These are phyloP conservation scores for Camellia granthamiana DNA, from an alignment of 148 eudicot genomes.

Conservation along the genomic window DNA sequence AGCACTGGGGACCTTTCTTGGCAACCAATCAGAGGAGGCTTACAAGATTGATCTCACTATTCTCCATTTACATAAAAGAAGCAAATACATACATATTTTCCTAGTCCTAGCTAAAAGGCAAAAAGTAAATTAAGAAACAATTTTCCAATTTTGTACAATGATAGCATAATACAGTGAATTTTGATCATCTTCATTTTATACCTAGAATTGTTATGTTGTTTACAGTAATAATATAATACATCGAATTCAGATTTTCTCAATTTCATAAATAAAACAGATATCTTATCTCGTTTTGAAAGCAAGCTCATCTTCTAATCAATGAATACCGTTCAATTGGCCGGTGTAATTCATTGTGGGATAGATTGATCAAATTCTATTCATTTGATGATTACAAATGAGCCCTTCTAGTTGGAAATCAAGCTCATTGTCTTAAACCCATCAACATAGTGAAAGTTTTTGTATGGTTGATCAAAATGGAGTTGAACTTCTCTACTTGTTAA, in stretches of 20 bases:
- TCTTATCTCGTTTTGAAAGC: neutral
- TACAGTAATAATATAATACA: neutral
- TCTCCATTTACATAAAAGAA: too few relatives aligned
- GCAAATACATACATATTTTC: neutral
- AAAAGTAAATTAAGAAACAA: neutral
- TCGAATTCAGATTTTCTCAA: too few relatives aligned
- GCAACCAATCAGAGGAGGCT: slow-evolving; percentile 5
- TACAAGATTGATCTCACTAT: slow-evolving; percentile 2
- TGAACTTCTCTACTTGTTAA: too few relatives aligned
- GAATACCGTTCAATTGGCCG: neutral
- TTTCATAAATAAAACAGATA: too few relatives aligned
- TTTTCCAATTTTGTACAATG: too few relatives aligned
- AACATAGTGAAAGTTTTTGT: neutral
- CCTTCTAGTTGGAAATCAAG: neutral
- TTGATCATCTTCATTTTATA: too few relatives aligned
- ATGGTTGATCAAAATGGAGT: neutral
- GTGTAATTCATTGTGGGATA: neutral
- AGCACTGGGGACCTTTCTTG: slow-evolving; percentile 19
- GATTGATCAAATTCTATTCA: neutral
- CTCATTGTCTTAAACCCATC: too few relatives aligned
- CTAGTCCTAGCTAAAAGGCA: neutral
- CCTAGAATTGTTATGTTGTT: too few relatives aligned
- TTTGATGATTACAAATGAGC: neutral
- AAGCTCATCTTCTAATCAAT: neutral
- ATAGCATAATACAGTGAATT: too few relatives aligned